Evolutionary conservation across 2,329 filamentous ascomycete genomes (phyloP).

Genomic region (Colletotrichum plurivorum): DNA sequence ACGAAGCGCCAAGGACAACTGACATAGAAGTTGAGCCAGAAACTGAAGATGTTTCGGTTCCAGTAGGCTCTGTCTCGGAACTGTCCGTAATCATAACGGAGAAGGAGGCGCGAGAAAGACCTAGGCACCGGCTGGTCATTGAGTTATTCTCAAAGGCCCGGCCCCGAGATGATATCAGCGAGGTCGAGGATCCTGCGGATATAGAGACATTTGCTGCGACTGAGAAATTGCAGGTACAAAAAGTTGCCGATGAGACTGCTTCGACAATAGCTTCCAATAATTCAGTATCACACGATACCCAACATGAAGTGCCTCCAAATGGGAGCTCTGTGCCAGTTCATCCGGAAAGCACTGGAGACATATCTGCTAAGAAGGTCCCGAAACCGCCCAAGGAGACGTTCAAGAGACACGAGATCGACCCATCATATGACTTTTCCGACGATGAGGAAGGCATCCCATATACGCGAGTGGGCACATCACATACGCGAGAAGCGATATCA

Average conservation of each 20-base stretch:
- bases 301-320: not conserved
- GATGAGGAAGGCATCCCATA: constrained; percentile 42
- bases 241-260: not conserved
- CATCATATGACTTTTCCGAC: constrained; percentile 43
- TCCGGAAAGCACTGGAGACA: not conserved
- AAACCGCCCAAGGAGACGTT: constrained; percentile 17
- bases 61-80: not conserved
- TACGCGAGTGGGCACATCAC: not conserved
- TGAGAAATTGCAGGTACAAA: not conserved
- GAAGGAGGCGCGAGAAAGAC: not conserved
- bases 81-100: not conserved
- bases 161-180: constrained; percentile 11
- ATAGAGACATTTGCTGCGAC: not conserved
- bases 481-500: too few species aligned
- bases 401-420: constrained; percentile 38
- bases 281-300: not conserved
- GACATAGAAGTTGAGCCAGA: not conserved
- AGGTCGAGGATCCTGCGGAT: constrained; percentile 26
- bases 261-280: too few species aligned
- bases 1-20: not conserved
- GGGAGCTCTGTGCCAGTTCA: too few species aligned
- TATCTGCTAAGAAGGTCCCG: not conserved
- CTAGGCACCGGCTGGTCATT: constrained; percentile 14
- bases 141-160: constrained; percentile 20
- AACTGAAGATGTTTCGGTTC: not conserved